phyloP scores from a whole-genome alignment of 2,329 filamentous ascomycete species.

The Neofusicoccum parvum region DNA sequence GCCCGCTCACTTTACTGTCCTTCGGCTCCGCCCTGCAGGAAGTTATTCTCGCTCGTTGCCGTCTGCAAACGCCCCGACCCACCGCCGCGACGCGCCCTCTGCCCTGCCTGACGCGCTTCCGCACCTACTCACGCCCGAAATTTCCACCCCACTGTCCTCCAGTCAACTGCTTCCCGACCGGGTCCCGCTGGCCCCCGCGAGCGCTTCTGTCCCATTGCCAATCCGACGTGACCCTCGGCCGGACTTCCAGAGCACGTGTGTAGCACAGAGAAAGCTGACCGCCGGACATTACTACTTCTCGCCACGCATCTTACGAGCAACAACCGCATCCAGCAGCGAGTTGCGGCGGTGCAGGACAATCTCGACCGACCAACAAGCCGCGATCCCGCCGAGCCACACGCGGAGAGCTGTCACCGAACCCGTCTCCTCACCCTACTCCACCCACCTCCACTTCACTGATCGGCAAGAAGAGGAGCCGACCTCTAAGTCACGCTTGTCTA shows the following conservation, averaged over 20 bases:
- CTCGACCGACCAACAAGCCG: background rate
- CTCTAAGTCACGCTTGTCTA: too few species aligned
- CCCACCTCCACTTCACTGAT: too few species aligned
- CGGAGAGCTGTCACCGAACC: too few species aligned
- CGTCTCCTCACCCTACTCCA: too few species aligned
- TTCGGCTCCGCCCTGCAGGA: slow-evolving; percentile 14
- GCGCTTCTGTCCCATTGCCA: background rate
- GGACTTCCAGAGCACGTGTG: background rate
- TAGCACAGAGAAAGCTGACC: background rate
- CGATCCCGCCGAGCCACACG: too few species aligned
- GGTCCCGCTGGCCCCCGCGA: background rate
- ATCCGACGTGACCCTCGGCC: background rate
- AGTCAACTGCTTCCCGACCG: background rate
- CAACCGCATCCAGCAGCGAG: background rate
- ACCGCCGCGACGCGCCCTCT: background rate
- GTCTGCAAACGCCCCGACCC: slow-evolving; percentile 2
- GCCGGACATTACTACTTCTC: background rate
- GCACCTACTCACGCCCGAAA: background rate
- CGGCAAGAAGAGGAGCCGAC: background rate
- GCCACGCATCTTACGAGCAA: background rate
- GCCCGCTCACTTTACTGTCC: background rate
- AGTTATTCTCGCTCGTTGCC: background rate
- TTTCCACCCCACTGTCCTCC: background rate
- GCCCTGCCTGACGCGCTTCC: background rate
- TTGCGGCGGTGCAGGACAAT: background rate